These are phyloP conservation scores for Schizophyllum commune DNA, from an alignment of 1,284 basidiomycete genomes.

Conservation along the genomic window DNA sequence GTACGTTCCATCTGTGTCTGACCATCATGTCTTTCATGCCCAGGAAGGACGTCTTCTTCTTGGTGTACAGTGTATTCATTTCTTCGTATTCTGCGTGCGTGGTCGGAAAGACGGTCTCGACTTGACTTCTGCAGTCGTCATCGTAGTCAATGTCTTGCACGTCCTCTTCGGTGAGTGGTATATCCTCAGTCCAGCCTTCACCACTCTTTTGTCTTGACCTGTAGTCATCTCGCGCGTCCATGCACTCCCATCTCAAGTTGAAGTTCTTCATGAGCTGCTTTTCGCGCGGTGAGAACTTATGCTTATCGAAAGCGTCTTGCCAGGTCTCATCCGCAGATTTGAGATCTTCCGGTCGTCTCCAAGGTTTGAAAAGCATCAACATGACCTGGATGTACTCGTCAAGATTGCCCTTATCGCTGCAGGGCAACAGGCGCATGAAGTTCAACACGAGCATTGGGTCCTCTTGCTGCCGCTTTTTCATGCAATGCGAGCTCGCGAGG, in stretches of 20 bases:
- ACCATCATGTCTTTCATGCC: too few relatives aligned
- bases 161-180: too few relatives aligned
- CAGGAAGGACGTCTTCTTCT: too few relatives aligned
- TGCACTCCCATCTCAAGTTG: neutral
- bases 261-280: neutral
- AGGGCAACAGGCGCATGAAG: neutral
- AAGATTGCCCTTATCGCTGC: neutral
- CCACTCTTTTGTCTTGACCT: too few relatives aligned
- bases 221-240: neutral
- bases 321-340: neutral
- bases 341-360: constrained; percentile 18
- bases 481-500: neutral
- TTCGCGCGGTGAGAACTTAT: neutral
- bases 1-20: too few relatives aligned
- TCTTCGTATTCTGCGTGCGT: too few relatives aligned
- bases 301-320: neutral
- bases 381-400: constrained; percentile 17
- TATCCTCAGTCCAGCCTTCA: too few relatives aligned
- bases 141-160: too few relatives aligned
- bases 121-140: too few relatives aligned
- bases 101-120: too few relatives aligned
- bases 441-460: neutral
- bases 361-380: constrained; percentile 25
- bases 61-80: too few relatives aligned
- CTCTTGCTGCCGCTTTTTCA: neutral